These are phyloP conservation scores for Lipomyces sp. DNA, from an alignment of 805 yeast genomes.

Conservation along the genomic window DNA sequence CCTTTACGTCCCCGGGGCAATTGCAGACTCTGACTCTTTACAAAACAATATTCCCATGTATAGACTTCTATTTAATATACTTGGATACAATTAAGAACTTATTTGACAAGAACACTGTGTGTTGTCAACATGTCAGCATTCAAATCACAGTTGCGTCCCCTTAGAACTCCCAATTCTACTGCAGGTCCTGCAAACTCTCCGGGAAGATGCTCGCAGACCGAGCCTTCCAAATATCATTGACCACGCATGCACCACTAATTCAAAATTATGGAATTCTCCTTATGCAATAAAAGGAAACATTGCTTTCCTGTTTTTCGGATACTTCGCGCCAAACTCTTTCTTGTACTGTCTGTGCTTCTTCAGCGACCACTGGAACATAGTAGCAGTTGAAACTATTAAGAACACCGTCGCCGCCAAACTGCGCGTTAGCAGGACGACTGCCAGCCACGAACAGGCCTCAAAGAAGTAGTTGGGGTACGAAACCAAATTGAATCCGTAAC, in stretches of 20 bases:
- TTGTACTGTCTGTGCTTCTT: constrained; percentile 76
- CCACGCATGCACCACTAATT: not conserved
- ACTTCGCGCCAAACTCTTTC: constrained; percentile 67
- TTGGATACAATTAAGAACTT: too few species aligned
- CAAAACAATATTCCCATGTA: too few species aligned
- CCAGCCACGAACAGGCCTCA: constrained; percentile 77
- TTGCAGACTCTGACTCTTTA: too few species aligned
- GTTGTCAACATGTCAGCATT: too few species aligned
- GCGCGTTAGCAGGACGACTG: constrained; percentile 70
- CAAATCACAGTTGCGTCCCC: too few species aligned
- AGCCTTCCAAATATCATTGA: not conserved
- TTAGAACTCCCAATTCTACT: too few species aligned
- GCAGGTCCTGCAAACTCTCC: not conserved
- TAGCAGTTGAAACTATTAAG: constrained; percentile 70
- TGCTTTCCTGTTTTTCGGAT: constrained; percentile 79
- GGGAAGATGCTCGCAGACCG: not conserved
- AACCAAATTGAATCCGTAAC: constrained; percentile 79
- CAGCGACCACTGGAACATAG: constrained; percentile 92
- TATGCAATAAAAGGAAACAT: constrained; percentile 76
- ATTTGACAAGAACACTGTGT: too few species aligned
- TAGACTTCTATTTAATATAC: too few species aligned
- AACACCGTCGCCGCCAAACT: constrained; percentile 66
- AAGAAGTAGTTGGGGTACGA: constrained; percentile 94
- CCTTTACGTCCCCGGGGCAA: too few species aligned
- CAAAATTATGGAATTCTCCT: constrained; percentile 19